A percentile compares a stretch with the other conserved stretches of the same genome.
These are phyloP conservation scores for Penicillium bovifimosum DNA, from an alignment of 495 filamentous ascomycete genomes.

Conservation along the genomic window DNA sequence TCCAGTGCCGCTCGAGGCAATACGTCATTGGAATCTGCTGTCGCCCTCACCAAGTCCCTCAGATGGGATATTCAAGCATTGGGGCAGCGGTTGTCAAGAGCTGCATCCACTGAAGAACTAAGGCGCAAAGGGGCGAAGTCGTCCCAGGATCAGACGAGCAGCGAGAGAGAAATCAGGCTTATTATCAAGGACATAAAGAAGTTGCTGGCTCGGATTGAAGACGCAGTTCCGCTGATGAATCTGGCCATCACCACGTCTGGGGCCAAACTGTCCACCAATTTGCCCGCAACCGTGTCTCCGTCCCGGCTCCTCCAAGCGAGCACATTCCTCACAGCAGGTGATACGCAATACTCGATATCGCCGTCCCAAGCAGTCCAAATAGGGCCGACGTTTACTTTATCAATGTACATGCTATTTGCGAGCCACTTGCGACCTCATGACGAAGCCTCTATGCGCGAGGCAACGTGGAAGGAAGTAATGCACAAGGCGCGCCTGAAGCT, in stretches of 20 bases:
- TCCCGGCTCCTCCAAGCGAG: conserved; percentile 91
- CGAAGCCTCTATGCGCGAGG: conserved; percentile 60
- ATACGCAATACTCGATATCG: conserved; percentile 70
- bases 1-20: conserved; percentile 85
- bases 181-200: conserved; percentile 72
- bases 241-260: conserved; percentile 95
- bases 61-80: conserved; percentile 82
- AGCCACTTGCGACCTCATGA: conserved; percentile 66
- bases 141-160: conserved; percentile 41
- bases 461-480: conserved; percentile 96
- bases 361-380: conserved; percentile 68
- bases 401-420: conserved; percentile 94
- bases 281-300: conserved; percentile 81
- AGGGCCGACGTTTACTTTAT: conserved; percentile 81
- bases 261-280: conserved; percentile 69
- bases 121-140: conserved; percentile 46
- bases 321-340: conserved; percentile 82
- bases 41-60: conserved; percentile 79
- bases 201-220: conserved; percentile 76
- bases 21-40: conserved; percentile 83
- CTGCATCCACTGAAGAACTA: conserved; percentile 62
- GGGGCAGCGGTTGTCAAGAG: conserved; percentile 66
- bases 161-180: conserved; percentile 56
- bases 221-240: conserved; percentile 89
- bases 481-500: conserved; percentile 88